Percentiles rank a stretch among this genome's conserved stretches.
These are phyloP conservation scores for Medicago lupulina DNA, from an alignment of 306 rosid species.

Conservation along the genomic window DNA sequence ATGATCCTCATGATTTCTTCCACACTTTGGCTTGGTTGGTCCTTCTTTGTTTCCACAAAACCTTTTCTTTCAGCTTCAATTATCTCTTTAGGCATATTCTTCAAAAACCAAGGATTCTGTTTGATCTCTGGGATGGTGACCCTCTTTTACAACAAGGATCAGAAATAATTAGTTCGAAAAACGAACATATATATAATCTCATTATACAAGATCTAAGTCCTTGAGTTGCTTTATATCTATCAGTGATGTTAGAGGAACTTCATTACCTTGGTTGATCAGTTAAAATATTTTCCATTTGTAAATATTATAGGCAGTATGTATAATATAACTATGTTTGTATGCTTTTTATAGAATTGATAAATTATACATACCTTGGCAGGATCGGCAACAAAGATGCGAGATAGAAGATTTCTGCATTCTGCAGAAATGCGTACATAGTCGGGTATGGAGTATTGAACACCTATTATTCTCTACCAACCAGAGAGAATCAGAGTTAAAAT, in stretches of 20 bases:
- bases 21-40: conserved; percentile 63
- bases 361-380: conserved; percentile 74
- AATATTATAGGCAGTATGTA: too few relatives aligned
- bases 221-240: background rate
- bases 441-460: conserved; percentile 88
- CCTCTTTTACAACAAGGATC: conserved; percentile 66
- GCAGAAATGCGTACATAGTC: conserved; percentile 91
- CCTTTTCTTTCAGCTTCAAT: conserved; percentile 73
- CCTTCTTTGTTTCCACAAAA: conserved; percentile 47
- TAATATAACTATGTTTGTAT: background rate
- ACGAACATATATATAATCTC: background rate
- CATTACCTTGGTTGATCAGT: too few relatives aligned
- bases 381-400: conserved; percentile 82
- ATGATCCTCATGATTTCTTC: conserved; percentile 84
- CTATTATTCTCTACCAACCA: conserved; percentile 77
- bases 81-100: conserved; percentile 79
- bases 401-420: conserved; percentile 81
- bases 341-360: conserved; percentile 2
- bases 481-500: conserved; percentile 36
- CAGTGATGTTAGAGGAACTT: background rate
- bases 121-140: conserved; percentile 81
- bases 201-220: background rate
- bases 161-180: conserved; percentile 26
- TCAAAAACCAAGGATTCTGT: conserved; percentile 87
- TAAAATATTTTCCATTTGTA: too few relatives aligned